A percentile compares a stretch with the other conserved stretches of the same genome.
These are phyloP conservation scores for Tulasnella sp. DNA, from an alignment of 768 basidiomycete species.

Conservation along the genomic window DNA sequence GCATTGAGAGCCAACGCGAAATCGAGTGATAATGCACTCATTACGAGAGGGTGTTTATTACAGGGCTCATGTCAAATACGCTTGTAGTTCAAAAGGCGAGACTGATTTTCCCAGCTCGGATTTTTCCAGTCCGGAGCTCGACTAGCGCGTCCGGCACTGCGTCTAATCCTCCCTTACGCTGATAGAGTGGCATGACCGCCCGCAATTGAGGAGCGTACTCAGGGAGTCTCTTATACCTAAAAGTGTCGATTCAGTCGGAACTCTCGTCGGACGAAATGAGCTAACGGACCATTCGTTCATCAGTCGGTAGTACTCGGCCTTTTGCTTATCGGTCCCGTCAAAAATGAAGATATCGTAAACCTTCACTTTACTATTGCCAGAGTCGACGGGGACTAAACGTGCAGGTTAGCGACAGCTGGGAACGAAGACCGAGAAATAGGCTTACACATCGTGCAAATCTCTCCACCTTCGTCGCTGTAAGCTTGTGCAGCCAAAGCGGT, in stretches of 20 bases:
- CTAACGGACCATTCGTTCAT: not conserved
- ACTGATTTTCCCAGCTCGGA: constrained; percentile 15
- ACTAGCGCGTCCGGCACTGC: constrained; percentile 15
- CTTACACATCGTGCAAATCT: constrained; percentile 3
- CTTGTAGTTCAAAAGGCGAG: not conserved
- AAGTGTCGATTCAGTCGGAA: not conserved
- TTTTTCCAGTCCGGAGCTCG: constrained; percentile 16
- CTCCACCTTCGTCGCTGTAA: not conserved
- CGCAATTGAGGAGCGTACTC: not conserved
- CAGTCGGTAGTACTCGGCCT: not conserved
- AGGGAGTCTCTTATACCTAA: not conserved
- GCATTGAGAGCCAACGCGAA: too few relatives aligned
- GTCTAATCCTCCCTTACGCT: constrained; percentile 13
- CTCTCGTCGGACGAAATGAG: not conserved
- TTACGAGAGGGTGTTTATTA: not conserved
- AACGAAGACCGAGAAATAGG: not conserved
- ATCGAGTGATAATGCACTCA: too few relatives aligned
- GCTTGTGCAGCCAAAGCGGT: not conserved
- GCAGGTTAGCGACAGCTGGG: not conserved
- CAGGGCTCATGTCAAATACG: not conserved
- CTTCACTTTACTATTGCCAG: not conserved
- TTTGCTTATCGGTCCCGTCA: not conserved
- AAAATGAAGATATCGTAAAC: not conserved
- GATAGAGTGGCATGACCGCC: constrained; percentile 3
- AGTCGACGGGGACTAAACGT: not conserved